These are phyloP conservation scores for Picochlorum sp. DNA, from an alignment of 139 green algal genomes.

Conservation along the genomic window DNA sequence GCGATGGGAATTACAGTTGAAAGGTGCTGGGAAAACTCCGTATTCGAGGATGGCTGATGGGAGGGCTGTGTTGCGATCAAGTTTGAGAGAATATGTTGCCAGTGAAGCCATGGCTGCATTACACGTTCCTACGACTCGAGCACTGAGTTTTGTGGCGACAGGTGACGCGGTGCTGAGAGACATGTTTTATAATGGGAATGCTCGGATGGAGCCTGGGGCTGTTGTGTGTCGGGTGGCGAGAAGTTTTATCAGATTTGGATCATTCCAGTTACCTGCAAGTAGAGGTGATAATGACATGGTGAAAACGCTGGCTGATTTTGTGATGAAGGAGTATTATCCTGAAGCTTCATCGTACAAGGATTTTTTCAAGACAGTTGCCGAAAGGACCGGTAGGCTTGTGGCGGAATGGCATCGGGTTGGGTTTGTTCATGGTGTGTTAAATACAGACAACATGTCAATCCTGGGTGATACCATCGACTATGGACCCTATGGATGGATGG, in stretches of 20 bases:
- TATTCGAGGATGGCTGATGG: conserved; percentile 84
- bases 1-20: conserved; percentile 92
- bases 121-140: conserved; percentile 86
- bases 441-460: conserved; percentile 97
- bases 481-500: conserved; percentile 72
- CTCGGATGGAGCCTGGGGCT: conserved; percentile 52
- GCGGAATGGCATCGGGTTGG: conserved; percentile 78
- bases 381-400: conserved; percentile 67
- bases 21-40: conserved; percentile 86
- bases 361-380: conserved; percentile 52
- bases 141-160: conserved; percentile 74
- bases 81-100: conserved; percentile 76
- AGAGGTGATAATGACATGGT: conserved; percentile 47
- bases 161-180: conserved; percentile 70
- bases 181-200: conserved; percentile 65
- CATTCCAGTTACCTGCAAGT: conserved; percentile 77
- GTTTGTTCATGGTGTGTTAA: conserved; percentile 89
- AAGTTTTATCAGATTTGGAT: conserved; percentile 85
- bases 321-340: conserved; percentile 77
- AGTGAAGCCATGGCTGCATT: conserved; percentile 80
- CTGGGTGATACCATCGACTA: conserved; percentile 62
- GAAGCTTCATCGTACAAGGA: conserved; percentile 39
- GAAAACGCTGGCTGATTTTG: conserved; percentile 59
- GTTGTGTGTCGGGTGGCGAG: conserved; percentile 76
- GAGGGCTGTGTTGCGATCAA: conserved; percentile 79